Evolutionary conservation across 1,284 basidiomycete species (phyloP).

Genomic region (Coniferiporia sulphurascens): DNA sequence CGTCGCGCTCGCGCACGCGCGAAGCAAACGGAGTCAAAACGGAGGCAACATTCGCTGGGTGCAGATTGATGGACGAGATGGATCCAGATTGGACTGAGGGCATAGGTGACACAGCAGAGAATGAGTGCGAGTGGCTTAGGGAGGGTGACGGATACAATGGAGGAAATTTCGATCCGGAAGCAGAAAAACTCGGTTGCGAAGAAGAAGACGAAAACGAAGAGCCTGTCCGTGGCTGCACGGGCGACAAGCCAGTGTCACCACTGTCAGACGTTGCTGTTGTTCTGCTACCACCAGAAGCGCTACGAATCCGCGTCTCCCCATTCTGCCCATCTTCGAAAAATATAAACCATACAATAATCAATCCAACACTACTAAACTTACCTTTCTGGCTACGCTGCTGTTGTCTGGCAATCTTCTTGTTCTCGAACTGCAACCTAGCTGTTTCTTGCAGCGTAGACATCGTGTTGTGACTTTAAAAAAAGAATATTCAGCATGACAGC

Average conservation of each 20-base stretch:
- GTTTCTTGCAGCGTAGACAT: conserved; percentile 73
- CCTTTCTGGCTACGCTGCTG: conserved; percentile 62
- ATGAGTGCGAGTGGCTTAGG: conserved; percentile 29
- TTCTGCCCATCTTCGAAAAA: conserved; percentile 24
- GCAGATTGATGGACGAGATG: conserved; percentile 29
- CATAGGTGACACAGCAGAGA: conserved; percentile 39
- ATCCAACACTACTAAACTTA: conserved; percentile 23
- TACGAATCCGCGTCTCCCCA: conserved; percentile 53
- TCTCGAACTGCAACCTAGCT: conserved; percentile 67
- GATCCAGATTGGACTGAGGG: conserved; percentile 37
- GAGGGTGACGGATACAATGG: conserved; percentile 23
- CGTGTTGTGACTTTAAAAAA: conserved; percentile 49
- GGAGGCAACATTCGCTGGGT: conserved; percentile 36
- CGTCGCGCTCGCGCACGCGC: conserved; percentile 74
- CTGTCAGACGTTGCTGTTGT: conserved; percentile 72
- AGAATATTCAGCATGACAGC: conserved; percentile 13
- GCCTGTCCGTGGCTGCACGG: conserved; percentile 25
- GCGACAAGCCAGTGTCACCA: conserved; percentile 41
- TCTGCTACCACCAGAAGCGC: conserved; percentile 74
- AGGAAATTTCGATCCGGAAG: conserved; percentile 13
- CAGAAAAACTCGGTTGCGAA: conserved; percentile 37
- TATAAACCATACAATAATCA: conserved; percentile 28
- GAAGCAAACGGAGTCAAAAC: conserved; percentile 67
- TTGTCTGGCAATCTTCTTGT: conserved; percentile 68
- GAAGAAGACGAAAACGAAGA: conserved; percentile 44